phyloP scores from a whole-genome alignment of 2,329 filamentous ascomycete species.

The Coleophoma crateriformis region DNA sequence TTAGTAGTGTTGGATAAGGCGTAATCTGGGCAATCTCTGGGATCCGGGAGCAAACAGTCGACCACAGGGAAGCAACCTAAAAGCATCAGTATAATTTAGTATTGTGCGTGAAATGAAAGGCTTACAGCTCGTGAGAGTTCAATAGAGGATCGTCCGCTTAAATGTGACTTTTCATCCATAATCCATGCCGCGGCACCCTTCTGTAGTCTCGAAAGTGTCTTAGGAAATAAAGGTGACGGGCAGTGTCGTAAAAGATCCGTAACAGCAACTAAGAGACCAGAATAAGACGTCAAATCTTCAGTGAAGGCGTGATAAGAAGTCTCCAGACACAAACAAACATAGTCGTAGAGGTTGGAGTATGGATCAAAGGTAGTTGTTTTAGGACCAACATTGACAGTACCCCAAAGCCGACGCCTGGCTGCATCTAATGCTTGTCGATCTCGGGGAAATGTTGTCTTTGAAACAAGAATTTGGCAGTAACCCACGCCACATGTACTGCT shows the following conservation, averaged over 20 bases:
- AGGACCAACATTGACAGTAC: constrained; percentile 36
- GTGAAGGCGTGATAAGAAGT: constrained; percentile 41
- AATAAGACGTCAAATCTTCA: constrained; percentile 36
- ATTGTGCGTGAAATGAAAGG: constrained; percentile 9
- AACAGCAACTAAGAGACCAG: constrained; percentile 41
- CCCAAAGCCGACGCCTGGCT: constrained; percentile 63
- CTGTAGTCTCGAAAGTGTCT: constrained; percentile 56
- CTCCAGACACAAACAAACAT: constrained; percentile 47
- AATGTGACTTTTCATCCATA: constrained; percentile 43
- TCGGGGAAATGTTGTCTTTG: constrained; percentile 45
- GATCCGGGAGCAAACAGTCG: constrained; percentile 33
- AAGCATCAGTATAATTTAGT: constrained; percentile 19
- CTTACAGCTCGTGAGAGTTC: constrained; percentile 40
- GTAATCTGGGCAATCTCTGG: constrained; percentile 29
- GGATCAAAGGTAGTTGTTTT: constrained; percentile 48
- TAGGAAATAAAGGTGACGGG: constrained; percentile 41
- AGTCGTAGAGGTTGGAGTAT: constrained; percentile 60
- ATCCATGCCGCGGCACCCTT: constrained; percentile 58
- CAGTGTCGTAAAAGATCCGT: constrained; percentile 31
- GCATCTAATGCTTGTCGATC: constrained; percentile 60
- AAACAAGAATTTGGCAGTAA: constrained; percentile 22
- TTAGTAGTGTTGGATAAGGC: constrained; percentile 37
- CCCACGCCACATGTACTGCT: constrained; percentile 13
- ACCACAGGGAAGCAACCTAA: constrained; percentile 46
- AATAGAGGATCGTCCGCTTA: constrained; percentile 35